Conservation (phyloP, 1,284 basidiomycete genomes). For the Ganoderma sinense region DNA sequence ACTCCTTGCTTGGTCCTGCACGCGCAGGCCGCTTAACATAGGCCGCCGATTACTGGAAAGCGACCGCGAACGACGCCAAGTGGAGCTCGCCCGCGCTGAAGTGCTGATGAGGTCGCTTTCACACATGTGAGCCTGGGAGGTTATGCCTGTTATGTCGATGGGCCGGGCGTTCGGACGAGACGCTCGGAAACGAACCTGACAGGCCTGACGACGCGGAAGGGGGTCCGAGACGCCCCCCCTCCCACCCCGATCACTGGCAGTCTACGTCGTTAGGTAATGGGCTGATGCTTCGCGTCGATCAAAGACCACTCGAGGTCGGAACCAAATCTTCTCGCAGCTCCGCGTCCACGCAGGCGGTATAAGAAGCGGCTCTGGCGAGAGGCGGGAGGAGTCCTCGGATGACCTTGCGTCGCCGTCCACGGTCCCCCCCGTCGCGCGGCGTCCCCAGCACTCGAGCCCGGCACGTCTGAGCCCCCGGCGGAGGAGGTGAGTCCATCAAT, state of each 20-base stretch:
- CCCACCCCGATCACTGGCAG: no score
- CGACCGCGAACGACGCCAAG: neutral
- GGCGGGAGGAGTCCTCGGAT: neutral
- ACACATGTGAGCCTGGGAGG: neutral
- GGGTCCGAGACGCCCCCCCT: no score
- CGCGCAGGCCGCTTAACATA: neutral
- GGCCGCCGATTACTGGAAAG: neutral
- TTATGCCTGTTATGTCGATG: neutral
- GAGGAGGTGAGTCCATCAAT: neutral
- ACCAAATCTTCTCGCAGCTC: neutral
- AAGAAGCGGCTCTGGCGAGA: neutral
- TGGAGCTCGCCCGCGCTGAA: neutral
- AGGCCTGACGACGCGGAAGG: neutral
- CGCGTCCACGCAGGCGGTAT: neutral
- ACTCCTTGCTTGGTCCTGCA: neutral
- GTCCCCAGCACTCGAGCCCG: neutral
- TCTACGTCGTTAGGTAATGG: neutral
- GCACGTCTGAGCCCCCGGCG: neutral
- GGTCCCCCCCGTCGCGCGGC: neutral
- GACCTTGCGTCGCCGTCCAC: neutral
- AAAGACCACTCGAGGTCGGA: neutral
- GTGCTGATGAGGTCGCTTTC: neutral
- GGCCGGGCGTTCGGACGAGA: neutral
- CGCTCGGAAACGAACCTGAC: constrained; percentile 2
- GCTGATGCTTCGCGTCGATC: neutral